These are phyloP conservation scores for Boletus tylopilopsis DNA, from an alignment of 768 basidiomycete species.

Conservation along the genomic window DNA sequence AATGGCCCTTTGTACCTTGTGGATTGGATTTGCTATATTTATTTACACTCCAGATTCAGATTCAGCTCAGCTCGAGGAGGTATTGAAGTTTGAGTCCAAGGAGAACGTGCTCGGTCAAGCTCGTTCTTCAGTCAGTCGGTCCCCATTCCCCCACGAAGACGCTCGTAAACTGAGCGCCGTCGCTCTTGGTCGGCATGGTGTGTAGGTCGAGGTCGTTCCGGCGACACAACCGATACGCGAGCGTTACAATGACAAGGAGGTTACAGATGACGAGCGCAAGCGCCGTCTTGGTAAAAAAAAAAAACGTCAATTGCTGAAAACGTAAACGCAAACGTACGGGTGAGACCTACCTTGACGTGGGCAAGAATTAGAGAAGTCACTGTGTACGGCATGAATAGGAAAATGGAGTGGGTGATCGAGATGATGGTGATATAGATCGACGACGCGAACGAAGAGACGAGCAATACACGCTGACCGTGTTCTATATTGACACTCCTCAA, in stretches of 20 bases:
- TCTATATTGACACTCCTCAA: slow-evolving; percentile 5
- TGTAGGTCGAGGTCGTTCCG: neutral
- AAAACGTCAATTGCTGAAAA: too few species aligned
- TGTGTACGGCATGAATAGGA: neutral
- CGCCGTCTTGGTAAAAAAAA: slow-evolving; percentile 6
- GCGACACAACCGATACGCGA: slow-evolving; percentile 5
- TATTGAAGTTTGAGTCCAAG: too few species aligned
- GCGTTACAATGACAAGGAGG: slow-evolving; percentile 6
- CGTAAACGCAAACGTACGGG: too few species aligned
- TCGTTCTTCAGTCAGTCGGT: too few species aligned
- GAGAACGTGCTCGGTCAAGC: too few species aligned
- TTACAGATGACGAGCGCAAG: slow-evolving; percentile 12
- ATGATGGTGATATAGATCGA: slow-evolving; percentile 12
- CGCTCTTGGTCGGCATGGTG: neutral
- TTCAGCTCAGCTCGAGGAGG: too few species aligned
- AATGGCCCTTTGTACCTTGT: too few species aligned
- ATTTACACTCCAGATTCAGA: too few species aligned
- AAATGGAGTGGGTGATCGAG: slow-evolving; percentile 7
- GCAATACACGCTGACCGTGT: neutral
- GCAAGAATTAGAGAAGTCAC: neutral
- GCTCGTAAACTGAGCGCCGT: too few species aligned
- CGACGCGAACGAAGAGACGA: slow-evolving; percentile 10
- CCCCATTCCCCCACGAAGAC: too few species aligned
- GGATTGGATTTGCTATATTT: too few species aligned
- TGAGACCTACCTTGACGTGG: slow-evolving; percentile 11